Conservation (phyloP, 106 monocot species). For the Agapanthus africanus region DNA sequence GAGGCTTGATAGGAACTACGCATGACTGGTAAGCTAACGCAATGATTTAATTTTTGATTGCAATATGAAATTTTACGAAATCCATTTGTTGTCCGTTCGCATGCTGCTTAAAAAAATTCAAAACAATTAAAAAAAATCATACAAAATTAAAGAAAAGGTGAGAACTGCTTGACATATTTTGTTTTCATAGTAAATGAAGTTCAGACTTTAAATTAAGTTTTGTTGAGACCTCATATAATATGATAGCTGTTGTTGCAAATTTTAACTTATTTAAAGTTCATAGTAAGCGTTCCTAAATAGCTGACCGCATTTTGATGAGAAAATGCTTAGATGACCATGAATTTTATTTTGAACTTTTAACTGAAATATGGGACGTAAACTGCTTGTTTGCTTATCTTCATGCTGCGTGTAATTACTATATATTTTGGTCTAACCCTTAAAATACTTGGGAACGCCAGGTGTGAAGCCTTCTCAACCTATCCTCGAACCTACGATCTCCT, state of each 20-base stretch:
- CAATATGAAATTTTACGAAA: background rate
- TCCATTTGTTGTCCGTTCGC: background rate
- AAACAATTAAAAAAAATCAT: too few relatives aligned
- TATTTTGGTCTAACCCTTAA: background rate
- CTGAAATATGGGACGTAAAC: too few relatives aligned
- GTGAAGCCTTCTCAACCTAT: conserved; percentile 88
- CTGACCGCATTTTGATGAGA: too few relatives aligned
- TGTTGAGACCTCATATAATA: too few relatives aligned
- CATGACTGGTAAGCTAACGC: conserved; percentile 70
- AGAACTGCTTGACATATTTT: too few relatives aligned
- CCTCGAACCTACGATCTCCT: conserved; percentile 94
- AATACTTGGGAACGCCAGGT: conserved; percentile 56
- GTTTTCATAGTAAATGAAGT: too few relatives aligned
- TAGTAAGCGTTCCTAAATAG: background rate
- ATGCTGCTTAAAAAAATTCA: too few relatives aligned
- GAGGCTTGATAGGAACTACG: conserved; percentile 70
- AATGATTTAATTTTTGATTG: background rate
- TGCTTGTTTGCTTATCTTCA: background rate
- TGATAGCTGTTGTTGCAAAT: background rate
- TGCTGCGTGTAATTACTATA: background rate
- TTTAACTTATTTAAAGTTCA: background rate
- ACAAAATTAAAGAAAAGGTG: too few relatives aligned
- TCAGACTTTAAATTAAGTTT: too few relatives aligned
- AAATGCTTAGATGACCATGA: too few relatives aligned
- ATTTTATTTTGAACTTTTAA: too few relatives aligned